Evolutionary conservation across 768 basidiomycete species (phyloP), one percentile per base, ranked within the genome.

Genomic region (Suillus subluteus): DNA sequence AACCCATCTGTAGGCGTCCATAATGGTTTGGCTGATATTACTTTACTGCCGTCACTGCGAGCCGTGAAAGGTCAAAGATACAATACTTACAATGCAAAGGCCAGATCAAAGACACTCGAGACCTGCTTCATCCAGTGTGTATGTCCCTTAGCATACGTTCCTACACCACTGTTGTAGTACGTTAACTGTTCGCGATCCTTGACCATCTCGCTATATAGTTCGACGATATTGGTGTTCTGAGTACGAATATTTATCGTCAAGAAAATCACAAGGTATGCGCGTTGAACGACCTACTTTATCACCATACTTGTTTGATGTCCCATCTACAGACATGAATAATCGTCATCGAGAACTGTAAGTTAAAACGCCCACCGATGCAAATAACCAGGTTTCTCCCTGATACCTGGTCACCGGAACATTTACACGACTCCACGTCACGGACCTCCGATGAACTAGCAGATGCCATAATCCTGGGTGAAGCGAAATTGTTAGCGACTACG

Each of bases 151-250:
- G 76, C 78, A 63, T 75, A 75, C 4, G 82, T 69, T 4, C 81
- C 81, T 21, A 82, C 77, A 8, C 81, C 81, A 55, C 81, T 82
- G 62, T 77, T 78, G 67, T 82, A 82, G 62, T 81, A 82, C 6
- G 80, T 79, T 40, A 79, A 72, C 54, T 82, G 82, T 0, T 63
- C 62, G 3, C 74, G 69, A 54, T 68, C 66, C 68, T 82, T 82
- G n/a, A 69, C 69, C 37, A 82, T 69, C n/a, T 72, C 74, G 62
- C 72, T 75, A 62, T 80, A 81, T 13, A 82, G 71, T 56, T 82
- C 81, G 62, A 82, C 66, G 44, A 82, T 79, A 65, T 82, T 80
- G 4, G 82, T 81, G 62, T 82, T 82, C 82, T 83, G 44, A 9
- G 18, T 23, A 7, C 15, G 16, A 1, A 64, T 64, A n/a, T 64